A percentile compares a stretch with the other conserved stretches of the same genome.
phyloP scores from a whole-genome alignment of 208 protist genomes.

The Chromosphaera perkinsii region DNA sequence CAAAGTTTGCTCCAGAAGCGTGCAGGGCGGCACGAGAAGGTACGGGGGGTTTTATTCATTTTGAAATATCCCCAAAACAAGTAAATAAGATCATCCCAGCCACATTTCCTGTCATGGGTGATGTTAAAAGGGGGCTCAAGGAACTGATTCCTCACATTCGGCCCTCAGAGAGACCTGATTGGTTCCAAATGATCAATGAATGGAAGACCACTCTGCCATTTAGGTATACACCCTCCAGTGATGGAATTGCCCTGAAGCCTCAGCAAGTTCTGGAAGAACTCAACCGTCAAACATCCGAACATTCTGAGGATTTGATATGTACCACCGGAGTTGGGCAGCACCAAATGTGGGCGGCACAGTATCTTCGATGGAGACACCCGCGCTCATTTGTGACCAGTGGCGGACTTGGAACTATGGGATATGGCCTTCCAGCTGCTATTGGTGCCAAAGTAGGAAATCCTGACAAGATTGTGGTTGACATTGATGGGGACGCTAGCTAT shows the following conservation, averaged over 20 bases:
- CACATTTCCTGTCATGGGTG: conserved; percentile 44
- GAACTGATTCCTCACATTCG: conserved; percentile 37
- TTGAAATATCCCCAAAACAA: conserved; percentile 47
- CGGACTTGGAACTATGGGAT: conserved; percentile 60
- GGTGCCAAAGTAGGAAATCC: conserved; percentile 52
- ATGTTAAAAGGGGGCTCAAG: conserved; percentile 32
- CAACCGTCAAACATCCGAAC: conserved; percentile 8
- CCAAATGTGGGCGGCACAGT: conserved; percentile 57
- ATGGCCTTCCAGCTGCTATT: conserved; percentile 55
- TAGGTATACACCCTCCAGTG: conserved; percentile 4
- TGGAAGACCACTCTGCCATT: conserved; percentile 34
- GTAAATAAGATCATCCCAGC: conserved; percentile 49
- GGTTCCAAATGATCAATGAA: conserved; percentile 11
- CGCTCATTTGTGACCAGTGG: conserved; percentile 46
- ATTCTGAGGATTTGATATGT: conserved; percentile 34
- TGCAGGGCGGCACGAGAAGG: conserved; percentile 40
- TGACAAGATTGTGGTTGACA: conserved; percentile 51
- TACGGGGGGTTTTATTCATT: conserved; percentile 53
- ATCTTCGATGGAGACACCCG: conserved; percentile 31
- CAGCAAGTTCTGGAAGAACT: conserved; percentile 45
- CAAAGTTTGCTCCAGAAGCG: conserved; percentile 51
- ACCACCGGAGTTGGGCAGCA: conserved; percentile 63
- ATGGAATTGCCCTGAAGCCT: conserved; percentile 21
- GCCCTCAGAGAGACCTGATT: conserved; percentile 15
- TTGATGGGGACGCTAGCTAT: conserved; percentile 60